Conservation (phyloP, 768 basidiomycete species). For the Mycena chlorophos region DNA sequence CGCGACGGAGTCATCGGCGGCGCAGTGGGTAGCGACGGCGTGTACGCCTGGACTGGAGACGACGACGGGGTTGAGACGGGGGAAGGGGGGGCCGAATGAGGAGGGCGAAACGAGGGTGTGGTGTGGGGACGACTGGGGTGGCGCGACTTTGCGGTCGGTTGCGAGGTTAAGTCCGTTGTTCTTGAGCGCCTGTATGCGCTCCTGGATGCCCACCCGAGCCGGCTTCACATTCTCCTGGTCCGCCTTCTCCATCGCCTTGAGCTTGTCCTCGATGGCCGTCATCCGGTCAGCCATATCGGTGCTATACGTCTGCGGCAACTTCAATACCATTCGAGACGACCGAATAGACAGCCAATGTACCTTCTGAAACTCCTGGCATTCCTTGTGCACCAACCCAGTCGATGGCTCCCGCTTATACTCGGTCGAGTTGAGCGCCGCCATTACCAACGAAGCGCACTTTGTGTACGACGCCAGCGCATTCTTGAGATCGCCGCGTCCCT, state of each 20-base stretch:
- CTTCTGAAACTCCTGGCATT: conserved; percentile 64
- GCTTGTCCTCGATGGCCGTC: conserved; percentile 45
- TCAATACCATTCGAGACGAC: conserved; percentile 6
- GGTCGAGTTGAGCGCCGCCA: conserved; percentile 57
- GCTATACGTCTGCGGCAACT: conserved; percentile 31
- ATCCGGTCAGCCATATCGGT: conserved; percentile 40
- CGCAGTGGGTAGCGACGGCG: conserved; percentile 7
- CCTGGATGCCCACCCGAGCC: conserved; percentile 69
- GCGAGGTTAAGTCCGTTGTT: conserved; percentile 58
- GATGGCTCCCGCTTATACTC: conserved; percentile 58
- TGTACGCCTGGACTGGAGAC: conserved; percentile 32
- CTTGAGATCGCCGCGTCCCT: conserved; percentile 60
- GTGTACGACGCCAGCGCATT: conserved; percentile 60
- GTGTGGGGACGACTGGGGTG: conserved; percentile 31
- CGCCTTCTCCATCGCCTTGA: conserved; percentile 43
- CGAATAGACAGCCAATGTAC: conserved; percentile 39
- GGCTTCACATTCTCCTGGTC: conserved; percentile 44
- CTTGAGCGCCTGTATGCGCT: conserved; percentile 74
- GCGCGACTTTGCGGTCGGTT: not conserved
- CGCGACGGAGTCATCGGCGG: conserved; percentile 9
- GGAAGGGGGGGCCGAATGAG: conserved; percentile 73
- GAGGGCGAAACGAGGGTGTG: conserved; percentile 71
- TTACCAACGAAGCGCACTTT: conserved; percentile 58
- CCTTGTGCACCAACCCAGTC: conserved; percentile 58
- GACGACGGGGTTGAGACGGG: conserved; percentile 71